phyloP scores from a whole-genome alignment of 352 stramenopile genomes.

The Pythium sp. region DNA sequence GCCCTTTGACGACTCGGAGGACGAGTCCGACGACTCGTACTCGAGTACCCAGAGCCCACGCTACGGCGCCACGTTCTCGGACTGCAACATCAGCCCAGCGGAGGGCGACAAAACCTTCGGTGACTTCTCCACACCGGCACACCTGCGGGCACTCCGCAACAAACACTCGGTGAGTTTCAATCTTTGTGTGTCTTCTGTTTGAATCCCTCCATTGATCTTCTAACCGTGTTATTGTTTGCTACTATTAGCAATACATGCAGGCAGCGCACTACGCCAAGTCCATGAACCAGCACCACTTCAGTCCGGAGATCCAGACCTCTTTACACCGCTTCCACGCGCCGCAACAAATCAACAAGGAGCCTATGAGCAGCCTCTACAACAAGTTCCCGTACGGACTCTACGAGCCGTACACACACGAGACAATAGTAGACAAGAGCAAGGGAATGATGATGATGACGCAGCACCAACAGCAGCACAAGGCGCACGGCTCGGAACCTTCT shows the following conservation, averaged over 20 bases:
- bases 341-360: conserved; percentile 14
- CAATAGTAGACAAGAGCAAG: conserved; percentile 2
- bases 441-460: conserved; percentile 1
- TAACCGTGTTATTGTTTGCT: background rate
- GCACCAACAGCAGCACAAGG: conserved; percentile 6
- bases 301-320: conserved; percentile 16
- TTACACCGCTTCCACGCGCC: conserved; percentile 19
- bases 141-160: conserved; percentile 46
- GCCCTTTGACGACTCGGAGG: conserved; percentile 47
- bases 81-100: conserved; percentile 54
- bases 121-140: conserved; percentile 41
- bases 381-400: conserved; percentile 32
- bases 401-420: conserved; percentile 33
- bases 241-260: conserved; percentile 13
- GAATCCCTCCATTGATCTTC: background rate
- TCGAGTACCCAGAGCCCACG: conserved; percentile 47
- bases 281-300: conserved; percentile 10
- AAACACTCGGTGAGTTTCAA: conserved; percentile 35
- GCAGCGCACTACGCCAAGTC: conserved; percentile 7
- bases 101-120: conserved; percentile 41
- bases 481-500: background rate
- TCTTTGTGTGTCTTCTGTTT: background rate
- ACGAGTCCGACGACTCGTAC: conserved; percentile 52
- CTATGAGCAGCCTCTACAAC: conserved; percentile 13
- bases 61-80: conserved; percentile 39